These are phyloP conservation scores for Arabidopsis suecica DNA, from an alignment of 345 rosid species.

Conservation along the genomic window DNA sequence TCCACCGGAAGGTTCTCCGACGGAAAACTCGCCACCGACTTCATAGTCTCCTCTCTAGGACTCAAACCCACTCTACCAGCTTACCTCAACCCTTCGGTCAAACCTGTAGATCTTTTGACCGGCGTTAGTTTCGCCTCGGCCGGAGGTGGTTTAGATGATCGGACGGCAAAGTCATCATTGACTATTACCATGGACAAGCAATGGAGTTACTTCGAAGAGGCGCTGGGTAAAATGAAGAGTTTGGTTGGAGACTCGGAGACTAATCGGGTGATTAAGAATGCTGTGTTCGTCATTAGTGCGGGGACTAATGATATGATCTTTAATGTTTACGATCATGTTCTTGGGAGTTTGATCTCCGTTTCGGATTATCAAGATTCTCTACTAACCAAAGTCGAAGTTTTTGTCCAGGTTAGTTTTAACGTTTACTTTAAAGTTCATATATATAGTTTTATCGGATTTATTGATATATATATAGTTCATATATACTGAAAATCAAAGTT, in stretches of 20 bases:
- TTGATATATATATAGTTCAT: background rate
- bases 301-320: slow-evolving; percentile 48
- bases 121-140: slow-evolving; percentile 53
- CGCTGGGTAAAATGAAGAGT: slow-evolving; percentile 34
- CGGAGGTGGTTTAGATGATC: slow-evolving; percentile 47
- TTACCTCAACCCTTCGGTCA: slow-evolving; percentile 42
- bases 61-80: slow-evolving; percentile 49
- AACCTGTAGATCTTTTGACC: slow-evolving; percentile 39
- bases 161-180: slow-evolving; percentile 19
- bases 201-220: slow-evolving; percentile 43
- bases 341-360: slow-evolving; percentile 22
- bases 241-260: slow-evolving; percentile 41
- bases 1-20: slow-evolving; percentile 51
- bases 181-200: slow-evolving; percentile 33
- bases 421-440: background rate
- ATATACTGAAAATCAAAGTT: background rate
- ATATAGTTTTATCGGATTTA: background rate
- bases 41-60: slow-evolving; percentile 38
- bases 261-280: slow-evolving; percentile 41
- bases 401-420: slow-evolving; percentile 32
- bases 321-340: slow-evolving; percentile 38
- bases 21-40: slow-evolving; percentile 50
- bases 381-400: slow-evolving; percentile 24
- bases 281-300: slow-evolving; percentile 42
- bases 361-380: slow-evolving; percentile 42